Conservation (phyloP, 805 yeast species). For the Schwanniomyces yamadae region DNA sequence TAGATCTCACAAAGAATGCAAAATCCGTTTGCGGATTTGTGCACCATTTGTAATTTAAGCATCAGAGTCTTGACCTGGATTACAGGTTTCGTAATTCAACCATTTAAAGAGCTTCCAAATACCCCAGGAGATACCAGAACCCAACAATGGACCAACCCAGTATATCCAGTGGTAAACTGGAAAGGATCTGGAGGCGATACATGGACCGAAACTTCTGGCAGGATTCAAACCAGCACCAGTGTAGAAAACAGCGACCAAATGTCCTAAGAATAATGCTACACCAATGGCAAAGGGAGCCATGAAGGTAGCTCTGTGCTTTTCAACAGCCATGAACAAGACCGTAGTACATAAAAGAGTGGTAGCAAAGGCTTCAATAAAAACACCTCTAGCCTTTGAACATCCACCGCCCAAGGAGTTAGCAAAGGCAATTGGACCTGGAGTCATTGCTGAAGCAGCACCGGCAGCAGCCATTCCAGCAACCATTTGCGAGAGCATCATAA, state of each 20-base stretch:
- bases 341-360: constrained; percentile 71
- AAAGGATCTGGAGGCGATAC: constrained; percentile 68
- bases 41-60: too few species aligned
- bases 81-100: constrained; percentile 65
- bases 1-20: too few species aligned
- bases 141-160: constrained; percentile 86
- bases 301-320: constrained; percentile 70
- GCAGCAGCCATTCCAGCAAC: constrained; percentile 92
- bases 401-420: constrained; percentile 74
- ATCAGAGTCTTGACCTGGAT: constrained; percentile 69
- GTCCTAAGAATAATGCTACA: constrained; percentile 75
- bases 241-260: constrained; percentile 75
- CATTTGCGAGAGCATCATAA: constrained; percentile 67
- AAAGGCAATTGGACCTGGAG: constrained; percentile 75
- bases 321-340: constrained; percentile 81
- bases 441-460: constrained; percentile 81
- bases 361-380: constrained; percentile 80
- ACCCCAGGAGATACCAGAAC: constrained; percentile 56
- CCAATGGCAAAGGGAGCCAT: constrained; percentile 86
- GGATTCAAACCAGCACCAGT: constrained; percentile 94
- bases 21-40: too few species aligned
- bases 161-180: constrained; percentile 88
- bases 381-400: constrained; percentile 68
- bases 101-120: constrained; percentile 57
- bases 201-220: constrained; percentile 85